Conservation (phyloP, 139 green algal genomes). For the Chlorella sp. region DNA sequence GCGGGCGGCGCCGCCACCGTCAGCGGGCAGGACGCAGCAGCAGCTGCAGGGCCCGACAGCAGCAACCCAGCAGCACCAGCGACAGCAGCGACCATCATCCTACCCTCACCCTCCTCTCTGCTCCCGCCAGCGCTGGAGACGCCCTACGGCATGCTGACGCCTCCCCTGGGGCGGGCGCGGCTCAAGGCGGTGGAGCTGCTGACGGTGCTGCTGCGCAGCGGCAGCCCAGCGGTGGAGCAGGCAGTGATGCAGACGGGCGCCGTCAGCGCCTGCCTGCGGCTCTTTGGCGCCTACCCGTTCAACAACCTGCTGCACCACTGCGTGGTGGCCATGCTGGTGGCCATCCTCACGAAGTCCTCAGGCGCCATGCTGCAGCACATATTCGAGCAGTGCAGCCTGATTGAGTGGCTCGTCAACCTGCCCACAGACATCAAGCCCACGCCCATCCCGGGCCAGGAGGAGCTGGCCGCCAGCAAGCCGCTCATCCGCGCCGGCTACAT, state of each 20-base stretch:
- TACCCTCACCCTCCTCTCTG: too few species aligned
- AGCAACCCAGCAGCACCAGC: too few species aligned
- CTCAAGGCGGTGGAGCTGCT: slow-evolving; percentile 77
- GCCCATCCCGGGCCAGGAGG: slow-evolving; percentile 29
- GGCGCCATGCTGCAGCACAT: slow-evolving; percentile 53
- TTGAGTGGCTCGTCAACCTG: slow-evolving; percentile 58
- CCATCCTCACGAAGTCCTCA: slow-evolving; percentile 26
- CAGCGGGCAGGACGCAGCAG: too few species aligned
- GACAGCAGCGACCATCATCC: too few species aligned
- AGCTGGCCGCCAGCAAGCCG: slow-evolving; percentile 12
- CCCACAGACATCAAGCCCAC: slow-evolving; percentile 40
- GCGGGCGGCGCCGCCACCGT: too few species aligned
- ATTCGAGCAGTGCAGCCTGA: slow-evolving; percentile 47
- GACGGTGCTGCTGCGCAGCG: slow-evolving; percentile 64
- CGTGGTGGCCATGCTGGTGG: slow-evolving; percentile 54
- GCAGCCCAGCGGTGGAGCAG: slow-evolving; percentile 40
- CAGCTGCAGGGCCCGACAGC: too few species aligned
- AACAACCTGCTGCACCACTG: slow-evolving; percentile 86
- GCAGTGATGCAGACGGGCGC: slow-evolving; percentile 44
- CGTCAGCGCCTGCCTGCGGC: slow-evolving; percentile 52
- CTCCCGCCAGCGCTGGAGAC: slow-evolving; percentile 40
- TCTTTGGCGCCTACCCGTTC: slow-evolving; percentile 82
- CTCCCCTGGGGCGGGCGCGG: slow-evolving; percentile 62
- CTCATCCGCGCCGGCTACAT: slow-evolving; percentile 72
- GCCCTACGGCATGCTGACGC: slow-evolving; percentile 67